phyloP scores from a whole-genome alignment of 768 basidiomycete genomes.

The Leccinum imitatum region DNA sequence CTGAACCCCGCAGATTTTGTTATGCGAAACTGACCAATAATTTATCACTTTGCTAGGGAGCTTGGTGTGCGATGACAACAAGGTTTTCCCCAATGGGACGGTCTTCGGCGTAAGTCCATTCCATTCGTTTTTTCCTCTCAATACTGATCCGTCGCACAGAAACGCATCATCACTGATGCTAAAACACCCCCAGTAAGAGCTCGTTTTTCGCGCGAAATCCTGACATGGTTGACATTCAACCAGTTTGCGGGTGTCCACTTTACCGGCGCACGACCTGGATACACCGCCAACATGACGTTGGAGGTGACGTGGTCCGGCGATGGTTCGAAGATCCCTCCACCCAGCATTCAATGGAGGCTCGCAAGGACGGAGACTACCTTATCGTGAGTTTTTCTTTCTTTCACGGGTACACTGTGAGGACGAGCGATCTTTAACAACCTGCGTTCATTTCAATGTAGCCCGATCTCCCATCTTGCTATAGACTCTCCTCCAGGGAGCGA shows the following conservation, averaged over 20 bases:
- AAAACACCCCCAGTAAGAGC: background rate
- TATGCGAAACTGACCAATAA: background rate
- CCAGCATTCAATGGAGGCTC: background rate
- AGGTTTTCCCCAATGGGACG: slow-evolving; percentile 5
- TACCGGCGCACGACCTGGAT: background rate
- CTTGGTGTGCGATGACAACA: slow-evolving; percentile 5
- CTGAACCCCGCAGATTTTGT: too few relatives aligned
- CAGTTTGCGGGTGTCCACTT: slow-evolving; percentile 1
- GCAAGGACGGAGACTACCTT: background rate
- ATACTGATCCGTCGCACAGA: background rate
- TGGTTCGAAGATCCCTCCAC: background rate
- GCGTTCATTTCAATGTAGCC: background rate
- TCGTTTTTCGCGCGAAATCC: background rate
- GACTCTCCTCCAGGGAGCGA: background rate
- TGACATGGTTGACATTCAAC: background rate
- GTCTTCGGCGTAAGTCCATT: slow-evolving; percentile 6
- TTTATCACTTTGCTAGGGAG: slow-evolving; percentile 1
- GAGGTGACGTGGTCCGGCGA: background rate
- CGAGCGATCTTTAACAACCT: background rate
- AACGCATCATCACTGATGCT: background rate
- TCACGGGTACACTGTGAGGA: background rate
- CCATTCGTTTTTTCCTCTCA: background rate
- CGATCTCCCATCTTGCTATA: background rate
- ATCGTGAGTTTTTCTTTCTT: background rate
- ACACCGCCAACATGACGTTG: background rate